These are phyloP conservation scores for Strobilomyces confusus DNA, from an alignment of 768 basidiomycete species.

Conservation along the genomic window DNA sequence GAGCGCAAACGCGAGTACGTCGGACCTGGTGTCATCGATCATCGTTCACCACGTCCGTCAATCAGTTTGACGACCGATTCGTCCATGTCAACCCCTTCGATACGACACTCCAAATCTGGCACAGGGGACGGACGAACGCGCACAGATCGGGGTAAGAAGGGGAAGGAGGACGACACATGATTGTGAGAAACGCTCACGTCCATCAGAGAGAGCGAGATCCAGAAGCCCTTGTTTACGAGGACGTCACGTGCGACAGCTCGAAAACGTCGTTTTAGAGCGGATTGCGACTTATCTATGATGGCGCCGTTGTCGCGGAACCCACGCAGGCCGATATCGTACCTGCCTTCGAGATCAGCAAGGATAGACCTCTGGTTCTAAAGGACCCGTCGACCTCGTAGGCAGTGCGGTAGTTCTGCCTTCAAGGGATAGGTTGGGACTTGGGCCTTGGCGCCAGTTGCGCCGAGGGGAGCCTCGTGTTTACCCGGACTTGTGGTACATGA, in stretches of 20 bases:
- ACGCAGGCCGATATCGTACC: neutral
- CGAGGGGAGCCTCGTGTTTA: conserved; percentile 17
- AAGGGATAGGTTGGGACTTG: neutral
- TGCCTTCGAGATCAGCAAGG: conserved; percentile 24
- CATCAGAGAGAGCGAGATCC: too few species aligned
- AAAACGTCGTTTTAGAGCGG: neutral
- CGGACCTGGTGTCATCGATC: neutral
- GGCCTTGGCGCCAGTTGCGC: conserved; percentile 4
- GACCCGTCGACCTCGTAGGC: neutral
- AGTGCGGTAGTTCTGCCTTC: conserved; percentile 14
- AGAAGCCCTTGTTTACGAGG: too few species aligned
- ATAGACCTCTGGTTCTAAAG: conserved; percentile 2
- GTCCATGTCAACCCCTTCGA: neutral
- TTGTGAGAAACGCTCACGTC: too few species aligned
- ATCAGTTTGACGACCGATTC: neutral
- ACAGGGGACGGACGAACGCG: neutral
- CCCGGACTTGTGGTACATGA: conserved; percentile 3
- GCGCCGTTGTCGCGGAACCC: neutral
- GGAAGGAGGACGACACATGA: neutral
- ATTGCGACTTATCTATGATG: conserved; percentile 17
- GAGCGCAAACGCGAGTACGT: neutral
- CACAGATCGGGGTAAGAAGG: neutral
- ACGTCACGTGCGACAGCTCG: conserved; percentile 1
- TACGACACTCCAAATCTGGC: neutral
- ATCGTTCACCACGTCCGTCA: neutral